A percentile compares a stretch with the other conserved stretches of the same genome.
These are phyloP conservation scores for Avena sativa DNA, from an alignment of 176 grass and related monocot species.

Conservation along the genomic window DNA sequence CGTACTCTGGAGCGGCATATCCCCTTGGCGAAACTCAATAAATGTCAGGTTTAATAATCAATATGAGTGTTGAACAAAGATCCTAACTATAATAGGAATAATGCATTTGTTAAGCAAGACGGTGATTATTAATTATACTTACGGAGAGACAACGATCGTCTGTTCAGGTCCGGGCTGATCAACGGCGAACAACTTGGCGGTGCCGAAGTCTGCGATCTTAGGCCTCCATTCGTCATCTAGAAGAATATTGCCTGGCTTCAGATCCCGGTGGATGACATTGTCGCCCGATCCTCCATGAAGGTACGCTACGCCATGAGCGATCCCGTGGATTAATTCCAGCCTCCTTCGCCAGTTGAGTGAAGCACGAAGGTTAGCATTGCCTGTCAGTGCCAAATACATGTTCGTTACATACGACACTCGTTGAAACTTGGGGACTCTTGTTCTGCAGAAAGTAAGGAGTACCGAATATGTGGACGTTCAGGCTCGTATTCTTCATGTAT, in stretches of 20 bases:
- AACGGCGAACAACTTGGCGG: background rate
- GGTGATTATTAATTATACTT: no score
- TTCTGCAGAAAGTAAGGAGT: no score
- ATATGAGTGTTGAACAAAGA: no score
- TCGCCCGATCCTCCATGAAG: background rate
- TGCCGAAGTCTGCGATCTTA: background rate
- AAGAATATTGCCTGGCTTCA: background rate
- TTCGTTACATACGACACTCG: no score
- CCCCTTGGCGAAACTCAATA: background rate
- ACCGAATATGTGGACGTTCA: conserved; percentile 47
- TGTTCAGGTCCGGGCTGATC: background rate
- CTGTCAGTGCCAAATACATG: background rate
- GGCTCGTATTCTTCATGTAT: conserved; percentile 23
- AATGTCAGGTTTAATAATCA: no score
- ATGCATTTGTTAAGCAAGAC: no score
- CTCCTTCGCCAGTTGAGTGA: background rate
- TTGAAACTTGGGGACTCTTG: no score
- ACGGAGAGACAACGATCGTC: background rate
- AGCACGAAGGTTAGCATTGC: background rate
- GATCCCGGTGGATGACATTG: background rate
- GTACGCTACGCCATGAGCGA: background rate
- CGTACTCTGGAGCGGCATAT: conserved; percentile 14
- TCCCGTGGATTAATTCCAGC: background rate
- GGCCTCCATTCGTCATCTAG: background rate
- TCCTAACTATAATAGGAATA: no score